Evolutionary conservation across 371 early-diverging fungal species (phyloP).

Genomic region (Phascolomyces articulosus): DNA sequence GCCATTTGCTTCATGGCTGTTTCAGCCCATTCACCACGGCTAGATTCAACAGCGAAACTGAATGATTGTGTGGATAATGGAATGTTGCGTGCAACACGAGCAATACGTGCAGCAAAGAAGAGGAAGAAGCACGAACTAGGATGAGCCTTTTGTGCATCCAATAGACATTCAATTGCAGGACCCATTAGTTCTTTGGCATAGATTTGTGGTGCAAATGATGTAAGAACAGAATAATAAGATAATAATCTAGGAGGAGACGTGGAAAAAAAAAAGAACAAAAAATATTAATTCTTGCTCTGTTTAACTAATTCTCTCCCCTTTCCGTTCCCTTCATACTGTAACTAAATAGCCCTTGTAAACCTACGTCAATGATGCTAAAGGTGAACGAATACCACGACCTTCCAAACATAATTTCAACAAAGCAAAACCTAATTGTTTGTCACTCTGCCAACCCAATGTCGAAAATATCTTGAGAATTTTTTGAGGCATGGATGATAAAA

Average conservation of each 20-base stretch:
- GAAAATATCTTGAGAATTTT: constrained; percentile 59
- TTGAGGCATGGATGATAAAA: constrained; percentile 61
- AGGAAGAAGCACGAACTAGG: constrained; percentile 66
- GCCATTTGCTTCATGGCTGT: constrained; percentile 53
- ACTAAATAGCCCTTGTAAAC: constrained; percentile 2
- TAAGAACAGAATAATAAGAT: constrained; percentile 54
- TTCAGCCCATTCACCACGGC: constrained; percentile 60
- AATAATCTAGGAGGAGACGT: constrained; percentile 42
- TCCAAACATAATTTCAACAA: constrained; percentile 57
- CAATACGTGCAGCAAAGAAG: constrained; percentile 59
- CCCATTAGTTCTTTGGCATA: constrained; percentile 42
- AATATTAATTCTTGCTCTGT: too few relatives aligned
- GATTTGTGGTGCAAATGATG: constrained; percentile 52
- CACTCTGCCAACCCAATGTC: constrained; percentile 58
- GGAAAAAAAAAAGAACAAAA: neutral
- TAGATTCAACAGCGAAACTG: constrained; percentile 52
- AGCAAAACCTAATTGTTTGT: constrained; percentile 62
- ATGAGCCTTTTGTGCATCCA: constrained; percentile 56
- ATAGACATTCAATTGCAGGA: constrained; percentile 58
- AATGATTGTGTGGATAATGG: constrained; percentile 60
- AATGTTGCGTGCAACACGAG: constrained; percentile 51
- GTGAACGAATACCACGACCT: constrained; percentile 60
- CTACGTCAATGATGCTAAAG: constrained; percentile 61
- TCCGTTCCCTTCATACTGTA: too few relatives aligned
- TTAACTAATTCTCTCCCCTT: too few relatives aligned